Conservation (phyloP, 129 eudicot genomes). For the Kitagawia praeruptora region DNA sequence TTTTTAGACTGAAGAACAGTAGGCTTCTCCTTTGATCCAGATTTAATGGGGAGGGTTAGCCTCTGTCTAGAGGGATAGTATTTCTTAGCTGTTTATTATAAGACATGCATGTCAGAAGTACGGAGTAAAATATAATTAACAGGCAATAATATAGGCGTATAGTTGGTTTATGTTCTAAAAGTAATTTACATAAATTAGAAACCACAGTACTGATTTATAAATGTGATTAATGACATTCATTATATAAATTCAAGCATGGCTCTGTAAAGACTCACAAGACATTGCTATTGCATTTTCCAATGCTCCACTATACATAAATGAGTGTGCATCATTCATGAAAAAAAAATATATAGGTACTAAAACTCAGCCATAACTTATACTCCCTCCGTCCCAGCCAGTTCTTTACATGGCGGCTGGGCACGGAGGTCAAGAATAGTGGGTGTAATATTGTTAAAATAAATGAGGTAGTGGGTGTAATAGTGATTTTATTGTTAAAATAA, state of each 20-base stretch:
- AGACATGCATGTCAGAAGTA: constrained; percentile 20
- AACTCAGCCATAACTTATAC: too few relatives aligned
- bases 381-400: too few relatives aligned
- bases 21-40: constrained; percentile 77
- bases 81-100: constrained; percentile 51
- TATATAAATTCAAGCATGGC: neutral
- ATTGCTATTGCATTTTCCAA: neutral
- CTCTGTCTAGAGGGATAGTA: constrained; percentile 93
- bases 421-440: too few relatives aligned
- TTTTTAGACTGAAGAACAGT: constrained; percentile 60
- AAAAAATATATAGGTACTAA: too few relatives aligned
- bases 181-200: neutral
- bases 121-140: neutral
- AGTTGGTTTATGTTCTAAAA: neutral
- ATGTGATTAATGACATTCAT: neutral
- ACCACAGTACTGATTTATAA: neutral
- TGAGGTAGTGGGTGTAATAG: too few relatives aligned
- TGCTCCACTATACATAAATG: too few relatives aligned
- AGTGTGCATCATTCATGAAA: neutral
- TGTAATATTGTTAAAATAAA: too few relatives aligned
- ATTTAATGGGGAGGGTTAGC: constrained; percentile 70
- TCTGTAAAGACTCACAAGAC: neutral
- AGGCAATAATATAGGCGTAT: neutral
- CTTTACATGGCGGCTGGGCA: too few relatives aligned
- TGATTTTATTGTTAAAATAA: too few relatives aligned